Conservation (phyloP, 257 asterid species). For the Solanum pimpinellifolium region DNA sequence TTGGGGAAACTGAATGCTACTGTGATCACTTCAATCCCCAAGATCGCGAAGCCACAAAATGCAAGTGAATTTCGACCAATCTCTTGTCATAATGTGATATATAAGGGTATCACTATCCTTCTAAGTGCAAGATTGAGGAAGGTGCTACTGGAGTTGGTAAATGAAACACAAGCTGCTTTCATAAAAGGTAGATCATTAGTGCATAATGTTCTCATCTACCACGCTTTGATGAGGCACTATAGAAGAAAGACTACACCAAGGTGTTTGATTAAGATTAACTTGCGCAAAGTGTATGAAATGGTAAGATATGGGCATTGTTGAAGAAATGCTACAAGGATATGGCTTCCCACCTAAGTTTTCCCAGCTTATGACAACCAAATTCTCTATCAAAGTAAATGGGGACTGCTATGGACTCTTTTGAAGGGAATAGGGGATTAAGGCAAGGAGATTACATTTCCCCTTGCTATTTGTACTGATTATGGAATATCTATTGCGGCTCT, state of each 20-base stretch:
- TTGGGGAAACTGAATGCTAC: neutral
- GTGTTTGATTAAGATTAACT: neutral
- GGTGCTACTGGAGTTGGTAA: neutral
- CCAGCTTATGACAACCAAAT: neutral
- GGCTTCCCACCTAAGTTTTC: neutral
- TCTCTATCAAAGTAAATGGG: neutral
- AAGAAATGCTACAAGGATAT: neutral
- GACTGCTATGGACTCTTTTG: neutral
- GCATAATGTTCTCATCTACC: neutral
- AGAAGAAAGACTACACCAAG: neutral
- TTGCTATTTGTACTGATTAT: neutral
- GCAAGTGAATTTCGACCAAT: neutral
- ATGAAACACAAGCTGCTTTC: neutral
- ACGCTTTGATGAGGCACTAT: neutral
- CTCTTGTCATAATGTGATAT: neutral
- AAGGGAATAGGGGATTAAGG: neutral
- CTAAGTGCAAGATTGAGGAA: neutral
- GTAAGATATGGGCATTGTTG: neutral
- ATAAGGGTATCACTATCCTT: neutral
- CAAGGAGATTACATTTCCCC: neutral
- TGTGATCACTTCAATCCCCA: too few relatives aligned
- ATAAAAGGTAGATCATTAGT: neutral
- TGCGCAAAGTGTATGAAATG: neutral
- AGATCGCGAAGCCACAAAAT: neutral
- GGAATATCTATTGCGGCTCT: neutral